phyloP scores from a whole-genome alignment of 2,329 filamentous ascomycete genomes.

The Fusarium compactum region DNA sequence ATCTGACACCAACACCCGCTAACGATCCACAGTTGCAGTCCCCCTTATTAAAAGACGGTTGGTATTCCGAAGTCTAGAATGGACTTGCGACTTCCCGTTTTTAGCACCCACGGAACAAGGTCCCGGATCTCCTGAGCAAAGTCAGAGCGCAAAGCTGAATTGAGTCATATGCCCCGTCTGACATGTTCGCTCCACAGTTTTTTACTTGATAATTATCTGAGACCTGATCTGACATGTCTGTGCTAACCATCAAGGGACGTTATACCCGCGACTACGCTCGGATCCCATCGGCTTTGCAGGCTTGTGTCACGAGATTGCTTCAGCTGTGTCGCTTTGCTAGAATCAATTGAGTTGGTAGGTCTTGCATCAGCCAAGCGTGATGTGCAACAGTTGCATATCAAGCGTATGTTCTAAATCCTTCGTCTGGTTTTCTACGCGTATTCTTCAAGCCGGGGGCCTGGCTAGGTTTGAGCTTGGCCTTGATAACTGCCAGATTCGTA shows the following conservation, averaged over 20 bases:
- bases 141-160: constrained; percentile 1
- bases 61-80: neutral
- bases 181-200: neutral
- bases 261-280: constrained; percentile 4
- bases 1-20: constrained; percentile 4
- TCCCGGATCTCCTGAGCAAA: constrained; percentile 3
- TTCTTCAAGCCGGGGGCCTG: neutral
- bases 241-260: constrained; percentile 11
- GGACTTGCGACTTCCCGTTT: too few species aligned
- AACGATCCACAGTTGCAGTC: neutral
- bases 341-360: neutral
- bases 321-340: neutral
- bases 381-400: neutral
- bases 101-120: neutral
- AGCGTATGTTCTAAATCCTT: neutral
- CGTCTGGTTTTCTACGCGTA: neutral
- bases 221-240: neutral
- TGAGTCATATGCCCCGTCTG: constrained; percentile 15
- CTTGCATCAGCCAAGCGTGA: neutral
- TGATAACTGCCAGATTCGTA: neutral
- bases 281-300: constrained; percentile 8
- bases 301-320: neutral
- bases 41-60: neutral
- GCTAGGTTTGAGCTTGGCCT: neutral
- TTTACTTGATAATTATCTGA: neutral